phyloP scores from a whole-genome alignment of 768 basidiomycete genomes.

The Suillus subaureus region DNA sequence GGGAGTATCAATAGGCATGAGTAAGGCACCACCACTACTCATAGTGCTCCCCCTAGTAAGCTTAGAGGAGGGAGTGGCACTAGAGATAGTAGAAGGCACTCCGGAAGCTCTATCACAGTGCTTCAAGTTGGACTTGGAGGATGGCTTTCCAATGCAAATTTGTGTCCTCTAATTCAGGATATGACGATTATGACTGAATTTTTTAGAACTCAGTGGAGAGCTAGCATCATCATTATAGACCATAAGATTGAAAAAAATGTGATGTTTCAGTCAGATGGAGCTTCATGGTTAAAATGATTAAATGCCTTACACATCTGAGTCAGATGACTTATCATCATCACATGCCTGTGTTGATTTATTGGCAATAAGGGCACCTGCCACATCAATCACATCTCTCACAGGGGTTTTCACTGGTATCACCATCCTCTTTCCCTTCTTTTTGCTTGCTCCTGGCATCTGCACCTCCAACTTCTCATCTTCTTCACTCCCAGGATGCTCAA shows the following conservation, averaged over 20 bases:
- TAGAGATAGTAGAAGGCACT: not conserved
- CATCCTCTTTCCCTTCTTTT: not conserved
- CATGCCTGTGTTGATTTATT: not conserved
- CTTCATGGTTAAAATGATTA: too few relatives aligned
- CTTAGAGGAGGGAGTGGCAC: not conserved
- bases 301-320: too few relatives aligned
- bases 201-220: not conserved
- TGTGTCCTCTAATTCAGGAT: too few relatives aligned
- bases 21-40: too few relatives aligned
- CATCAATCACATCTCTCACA: not conserved
- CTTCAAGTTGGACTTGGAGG: slow-evolving; percentile 1
- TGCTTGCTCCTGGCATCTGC: not conserved
- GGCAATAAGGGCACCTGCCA: not conserved
- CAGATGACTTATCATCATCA: not conserved
- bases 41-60: not conserved
- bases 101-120: not conserved
- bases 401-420: not conserved
- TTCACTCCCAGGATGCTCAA: not conserved
- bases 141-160: not conserved
- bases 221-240: not conserved
- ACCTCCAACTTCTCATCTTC: not conserved
- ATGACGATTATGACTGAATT: too few relatives aligned
- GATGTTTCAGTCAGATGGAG: not conserved
- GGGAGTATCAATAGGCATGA: too few relatives aligned
- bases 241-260: not conserved